phyloP scores from a whole-genome alignment of 805 yeast genomes.

The Teunomyces kruisii region DNA sequence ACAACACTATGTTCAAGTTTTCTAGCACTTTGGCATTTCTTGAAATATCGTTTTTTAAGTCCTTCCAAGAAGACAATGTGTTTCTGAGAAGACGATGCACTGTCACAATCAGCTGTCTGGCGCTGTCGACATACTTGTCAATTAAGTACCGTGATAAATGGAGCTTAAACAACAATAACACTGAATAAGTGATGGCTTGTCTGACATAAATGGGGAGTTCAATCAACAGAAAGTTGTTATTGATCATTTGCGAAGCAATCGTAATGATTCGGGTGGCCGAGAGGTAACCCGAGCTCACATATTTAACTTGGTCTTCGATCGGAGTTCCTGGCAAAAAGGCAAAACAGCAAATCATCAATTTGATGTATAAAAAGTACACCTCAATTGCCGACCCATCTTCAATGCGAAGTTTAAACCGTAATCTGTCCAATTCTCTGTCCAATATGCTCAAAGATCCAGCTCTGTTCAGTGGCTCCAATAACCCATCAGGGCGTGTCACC shows the following conservation, averaged over 20 bases:
- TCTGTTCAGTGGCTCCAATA: conserved; percentile 78
- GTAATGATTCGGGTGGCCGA: conserved; percentile 82
- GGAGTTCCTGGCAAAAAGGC: conserved; percentile 91
- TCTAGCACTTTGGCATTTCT: conserved; percentile 90
- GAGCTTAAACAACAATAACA: conserved; percentile 73
- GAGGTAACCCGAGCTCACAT: conserved; percentile 77
- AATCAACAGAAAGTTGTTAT: conserved; percentile 63
- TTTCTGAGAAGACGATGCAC: conserved; percentile 86
- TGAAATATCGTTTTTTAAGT: conserved; percentile 84
- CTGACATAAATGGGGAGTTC: conserved; percentile 86
- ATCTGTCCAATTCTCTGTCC: conserved; percentile 73
- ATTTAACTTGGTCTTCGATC: conserved; percentile 79
- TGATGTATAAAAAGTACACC: conserved; percentile 74
- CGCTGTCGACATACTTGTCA: conserved; percentile 78
- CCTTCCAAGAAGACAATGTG: conserved; percentile 88
- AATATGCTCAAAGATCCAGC: conserved; percentile 77
- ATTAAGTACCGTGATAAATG: conserved; percentile 74
- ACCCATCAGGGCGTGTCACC: conserved; percentile 83
- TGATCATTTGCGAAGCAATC: conserved; percentile 63
- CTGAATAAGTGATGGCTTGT: conserved; percentile 81
- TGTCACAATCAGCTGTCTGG: conserved; percentile 90
- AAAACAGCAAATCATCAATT: conserved; percentile 80
- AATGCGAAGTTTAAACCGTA: conserved; percentile 64
- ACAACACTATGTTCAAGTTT: conserved; percentile 80
- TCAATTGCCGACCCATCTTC: conserved; percentile 68